phyloP scores from a whole-genome alignment of 129 eudicot species.

The Kitagawia praeruptora region DNA sequence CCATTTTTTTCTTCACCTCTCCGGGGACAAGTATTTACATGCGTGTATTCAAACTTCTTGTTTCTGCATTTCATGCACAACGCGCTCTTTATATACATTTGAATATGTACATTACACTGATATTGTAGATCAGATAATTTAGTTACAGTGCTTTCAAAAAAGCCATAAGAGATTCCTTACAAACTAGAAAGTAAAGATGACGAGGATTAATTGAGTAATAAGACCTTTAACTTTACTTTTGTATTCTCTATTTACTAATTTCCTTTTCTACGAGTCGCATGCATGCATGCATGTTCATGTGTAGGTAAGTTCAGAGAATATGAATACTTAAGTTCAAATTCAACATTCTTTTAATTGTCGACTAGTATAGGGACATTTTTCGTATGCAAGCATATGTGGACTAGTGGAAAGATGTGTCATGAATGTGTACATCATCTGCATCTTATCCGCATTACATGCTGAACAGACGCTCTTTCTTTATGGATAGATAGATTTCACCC shows the following conservation, averaged over 20 bases:
- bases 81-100: no score
- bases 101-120: background rate
- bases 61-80: no score
- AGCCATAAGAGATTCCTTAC: background rate
- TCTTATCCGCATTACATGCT: slow-evolving; percentile 1
- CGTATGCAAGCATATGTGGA: background rate
- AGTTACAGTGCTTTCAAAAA: background rate
- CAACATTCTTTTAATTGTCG: background rate
- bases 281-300: slow-evolving; percentile 6
- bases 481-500: background rate
- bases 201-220: background rate
- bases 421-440: background rate
- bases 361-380: background rate
- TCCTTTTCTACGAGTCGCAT: background rate
- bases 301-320: background rate
- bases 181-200: background rate
- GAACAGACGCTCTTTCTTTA: background rate
- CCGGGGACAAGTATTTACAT: no score
- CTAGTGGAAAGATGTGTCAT: slow-evolving; percentile 20
- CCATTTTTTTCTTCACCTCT: slow-evolving; percentile 19
- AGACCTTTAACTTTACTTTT: background rate
- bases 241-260: background rate
- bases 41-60: no score
- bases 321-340: background rate
- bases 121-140: background rate